phyloP scores from a whole-genome alignment of 306 rosid genomes.

The Macrotyloma uniflorum region DNA sequence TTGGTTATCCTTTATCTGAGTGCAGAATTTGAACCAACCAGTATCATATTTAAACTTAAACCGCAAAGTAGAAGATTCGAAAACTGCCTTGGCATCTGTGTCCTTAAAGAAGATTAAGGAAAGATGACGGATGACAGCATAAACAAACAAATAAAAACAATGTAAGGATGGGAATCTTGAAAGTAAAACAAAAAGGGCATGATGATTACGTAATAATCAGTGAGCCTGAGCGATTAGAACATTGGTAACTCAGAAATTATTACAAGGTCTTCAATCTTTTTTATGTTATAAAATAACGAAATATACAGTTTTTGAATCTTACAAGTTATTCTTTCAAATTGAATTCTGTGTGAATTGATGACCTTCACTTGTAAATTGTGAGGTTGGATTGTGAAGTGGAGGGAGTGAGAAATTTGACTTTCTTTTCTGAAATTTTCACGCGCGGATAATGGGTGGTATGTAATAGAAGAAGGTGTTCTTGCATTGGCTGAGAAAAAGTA shows the following conservation, averaged over 20 bases:
- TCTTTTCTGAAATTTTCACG: conserved; percentile 49
- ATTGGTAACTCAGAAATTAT: not conserved
- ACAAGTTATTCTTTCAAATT: too few species aligned
- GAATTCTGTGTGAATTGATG: not conserved
- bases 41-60: too few species aligned
- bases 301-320: too few species aligned
- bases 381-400: conserved; percentile 45
- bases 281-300: too few species aligned
- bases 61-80: conserved; percentile 44
- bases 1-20: too few species aligned
- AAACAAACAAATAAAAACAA: conserved; percentile 22
- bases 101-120: conserved; percentile 23
- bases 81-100: conserved; percentile 24
- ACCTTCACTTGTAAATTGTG: conserved; percentile 30
- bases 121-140: conserved; percentile 13
- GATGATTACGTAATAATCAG: conserved; percentile 38
- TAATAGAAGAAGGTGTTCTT: conserved; percentile 2
- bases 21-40: too few species aligned
- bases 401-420: conserved; percentile 38
- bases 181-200: conserved; percentile 34
- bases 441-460: conserved; percentile 59
- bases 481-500: conserved; percentile 42
- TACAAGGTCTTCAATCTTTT: too few species aligned
- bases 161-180: conserved; percentile 12
- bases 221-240: conserved; percentile 26